phyloP scores from a whole-genome alignment of 257 asterid genomes.

The Solanum corneliomulleri region DNA sequence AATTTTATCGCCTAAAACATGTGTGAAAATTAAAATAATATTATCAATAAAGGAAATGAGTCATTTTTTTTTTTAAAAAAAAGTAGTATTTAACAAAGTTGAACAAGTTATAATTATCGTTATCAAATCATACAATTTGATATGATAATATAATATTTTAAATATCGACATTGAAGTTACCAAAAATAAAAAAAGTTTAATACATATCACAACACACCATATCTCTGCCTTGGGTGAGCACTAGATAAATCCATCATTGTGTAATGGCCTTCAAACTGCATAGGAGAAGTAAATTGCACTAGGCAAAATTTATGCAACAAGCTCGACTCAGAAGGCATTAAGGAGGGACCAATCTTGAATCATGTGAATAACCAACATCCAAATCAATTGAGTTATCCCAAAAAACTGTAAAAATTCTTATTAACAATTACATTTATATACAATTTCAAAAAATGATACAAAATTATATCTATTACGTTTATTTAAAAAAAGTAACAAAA shows the following conservation, averaged over 20 bases:
- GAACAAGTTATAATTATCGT: not conserved
- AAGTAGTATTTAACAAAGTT: no score
- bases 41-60: no score
- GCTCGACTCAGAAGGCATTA: not conserved
- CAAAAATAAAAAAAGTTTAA: not conserved
- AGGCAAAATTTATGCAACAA: not conserved
- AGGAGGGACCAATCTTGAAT: not conserved
- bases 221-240: no score
- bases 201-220: not conserved
- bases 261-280: no score
- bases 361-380: not conserved
- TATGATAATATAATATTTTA: not conserved
- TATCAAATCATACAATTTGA: not conserved
- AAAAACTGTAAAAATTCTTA: not conserved
- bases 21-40: no score
- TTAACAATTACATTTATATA: not conserved
- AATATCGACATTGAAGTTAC: not conserved
- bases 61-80: no score
- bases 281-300: fast-evolving
- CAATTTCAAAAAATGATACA: not conserved
- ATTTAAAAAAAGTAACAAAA: not conserved
- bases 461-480: not conserved
- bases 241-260: no score
- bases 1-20: no score
- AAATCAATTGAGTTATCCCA: not conserved